phyloP scores from a whole-genome alignment of 768 basidiomycete genomes.

The Boletus vinaceobasis region DNA sequence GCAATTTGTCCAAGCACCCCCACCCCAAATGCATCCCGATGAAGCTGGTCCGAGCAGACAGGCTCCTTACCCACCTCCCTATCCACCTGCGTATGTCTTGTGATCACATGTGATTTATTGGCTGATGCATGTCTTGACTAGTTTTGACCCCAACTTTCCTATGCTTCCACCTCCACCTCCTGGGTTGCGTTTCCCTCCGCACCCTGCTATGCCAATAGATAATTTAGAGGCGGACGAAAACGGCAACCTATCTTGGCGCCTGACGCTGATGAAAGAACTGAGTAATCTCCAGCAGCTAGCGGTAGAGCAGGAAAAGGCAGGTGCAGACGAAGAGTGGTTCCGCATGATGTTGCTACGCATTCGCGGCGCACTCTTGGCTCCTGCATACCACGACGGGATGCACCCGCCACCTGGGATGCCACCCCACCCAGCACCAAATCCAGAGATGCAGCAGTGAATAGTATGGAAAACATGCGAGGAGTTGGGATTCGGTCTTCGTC shows the following conservation, averaged over 20 bases:
- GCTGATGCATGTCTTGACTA: constrained; percentile 26
- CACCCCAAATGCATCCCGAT: constrained; percentile 53
- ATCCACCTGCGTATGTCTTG: constrained; percentile 48
- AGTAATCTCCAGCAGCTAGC: constrained; percentile 72
- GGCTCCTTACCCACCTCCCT: constrained; percentile 57
- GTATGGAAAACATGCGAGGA: neutral
- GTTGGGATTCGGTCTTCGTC: neutral
- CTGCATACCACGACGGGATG: constrained; percentile 36
- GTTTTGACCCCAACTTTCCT: constrained; percentile 73
- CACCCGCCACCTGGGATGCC: constrained; percentile 37
- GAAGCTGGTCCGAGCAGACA: constrained; percentile 60
- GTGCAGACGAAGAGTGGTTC: constrained; percentile 81
- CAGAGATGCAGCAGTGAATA: constrained; percentile 30
- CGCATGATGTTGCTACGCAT: constrained; percentile 83
- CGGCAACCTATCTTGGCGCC: constrained; percentile 77
- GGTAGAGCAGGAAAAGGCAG: constrained; percentile 76
- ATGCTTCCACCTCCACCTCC: constrained; percentile 52
- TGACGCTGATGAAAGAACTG: constrained; percentile 79
- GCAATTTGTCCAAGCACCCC: constrained; percentile 51
- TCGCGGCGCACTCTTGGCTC: constrained; percentile 63
- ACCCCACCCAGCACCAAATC: constrained; percentile 34
- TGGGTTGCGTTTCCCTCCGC: constrained; percentile 63
- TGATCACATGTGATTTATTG: neutral
- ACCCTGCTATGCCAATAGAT: constrained; percentile 57
- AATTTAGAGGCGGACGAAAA: constrained; percentile 75